Conservation (phyloP, 176 grass and related monocot genomes). For the Triticum turgidum region DNA sequence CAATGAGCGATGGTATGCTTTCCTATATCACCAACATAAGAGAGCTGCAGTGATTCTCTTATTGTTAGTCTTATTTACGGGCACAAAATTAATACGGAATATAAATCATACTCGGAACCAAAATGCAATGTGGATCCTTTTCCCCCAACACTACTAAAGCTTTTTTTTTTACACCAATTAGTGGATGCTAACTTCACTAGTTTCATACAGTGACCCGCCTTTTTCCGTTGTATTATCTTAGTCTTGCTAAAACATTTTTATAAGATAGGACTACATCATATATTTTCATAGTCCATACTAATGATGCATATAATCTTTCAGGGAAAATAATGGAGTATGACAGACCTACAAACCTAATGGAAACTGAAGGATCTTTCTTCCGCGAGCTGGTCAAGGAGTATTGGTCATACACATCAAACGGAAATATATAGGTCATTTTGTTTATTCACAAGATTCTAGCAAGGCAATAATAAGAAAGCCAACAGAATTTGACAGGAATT, state of each 20-base stretch:
- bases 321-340: slow-evolving; percentile 74
- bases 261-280: neutral
- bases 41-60: neutral
- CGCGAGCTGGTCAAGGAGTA: slow-evolving; percentile 64
- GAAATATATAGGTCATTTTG: slow-evolving; percentile 15
- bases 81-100: neutral
- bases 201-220: neutral
- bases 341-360: slow-evolving; percentile 68
- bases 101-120: neutral
- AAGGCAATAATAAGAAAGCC: neutral
- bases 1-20: slow-evolving; percentile 69
- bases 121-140: neutral
- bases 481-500: neutral
- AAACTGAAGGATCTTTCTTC: slow-evolving; percentile 72
- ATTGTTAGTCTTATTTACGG: neutral
- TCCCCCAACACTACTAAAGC: neutral
- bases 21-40: neutral
- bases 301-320: slow-evolving; percentile 19
- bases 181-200: neutral
- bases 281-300: neutral
- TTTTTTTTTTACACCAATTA: neutral
- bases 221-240: neutral
- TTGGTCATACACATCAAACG: slow-evolving; percentile 57
- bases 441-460: neutral
- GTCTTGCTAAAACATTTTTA: neutral